Evolutionary conservation across 257 asterid species (phyloP), one percentile per base, ranked within the genome.

Genomic region (Linaria vulgaris): DNA sequence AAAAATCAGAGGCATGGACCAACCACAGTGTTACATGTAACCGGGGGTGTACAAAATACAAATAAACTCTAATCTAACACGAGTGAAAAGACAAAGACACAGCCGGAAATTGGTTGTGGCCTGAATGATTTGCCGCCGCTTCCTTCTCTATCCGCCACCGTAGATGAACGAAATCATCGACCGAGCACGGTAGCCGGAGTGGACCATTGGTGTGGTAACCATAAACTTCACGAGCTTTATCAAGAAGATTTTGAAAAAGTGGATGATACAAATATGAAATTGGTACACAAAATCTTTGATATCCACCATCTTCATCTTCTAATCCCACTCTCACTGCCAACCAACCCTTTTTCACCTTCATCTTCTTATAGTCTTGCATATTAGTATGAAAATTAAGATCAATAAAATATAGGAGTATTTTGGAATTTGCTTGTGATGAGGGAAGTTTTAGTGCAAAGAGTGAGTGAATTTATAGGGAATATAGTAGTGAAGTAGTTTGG

Each of bases 111-210:
- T 65, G 71, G 65, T 27, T 50, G 54, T 37, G 20, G 27, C 69
- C 50, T n/a, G n/a, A n/a, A n/a, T n/a, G n/a, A n/a, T n/a, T n/a
- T n/a, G 65, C 55, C 70, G 66, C 4, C 44, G 74, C 38, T 64
- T 73, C 82, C 22, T 52, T 76, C 48, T 74, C 79, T 0, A 80
- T 67, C 61, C 69, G 75, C 79, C 79, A 70, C 39, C 78, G 79
- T 0, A 80, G 76, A 17, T 74, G 75, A 14, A 69, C 60, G 12
- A 78, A 80, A 56, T 78, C 81, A 5, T 80, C 83, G 48, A 78
- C 78, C 30, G 83, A 78, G 67, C 83, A 81, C 0, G 87, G 87
- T 5, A 81, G 74, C 59, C 48, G 47, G 5, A 81, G 68, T 0
- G 76, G 84, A 5, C 87, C 87, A 9, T 50, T 14, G 1, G 69